Evolutionary conservation across 2,329 filamentous ascomycete species (phyloP), one percentile per base, ranked within the genome.

Genomic region (Talaromyces sp.): DNA sequence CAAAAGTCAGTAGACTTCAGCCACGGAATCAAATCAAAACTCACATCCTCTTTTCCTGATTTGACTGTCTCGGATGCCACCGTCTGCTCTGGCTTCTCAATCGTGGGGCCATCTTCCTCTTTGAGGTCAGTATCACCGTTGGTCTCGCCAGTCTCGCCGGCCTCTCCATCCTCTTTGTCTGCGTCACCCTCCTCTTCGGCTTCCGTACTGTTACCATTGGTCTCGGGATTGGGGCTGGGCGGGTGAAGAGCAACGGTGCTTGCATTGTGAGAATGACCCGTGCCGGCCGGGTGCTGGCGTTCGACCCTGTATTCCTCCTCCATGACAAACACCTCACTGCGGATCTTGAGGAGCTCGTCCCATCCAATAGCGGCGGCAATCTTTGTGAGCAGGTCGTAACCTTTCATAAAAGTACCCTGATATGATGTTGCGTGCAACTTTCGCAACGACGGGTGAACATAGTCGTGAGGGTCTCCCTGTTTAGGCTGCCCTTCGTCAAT

Each of bases 241-340:
- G 88, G 88, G 60, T 87, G 87, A 52, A 96, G 80, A 55, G 87
- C 89, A 66, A 92, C 88, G 51, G 88, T 90, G 78, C 91, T 94
- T 54, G 92, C 84, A 72, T 89, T 92, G 51, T 89, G 85, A 80
- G 75, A 63, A 32, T 64, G 54, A 19, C 57, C 58, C 61, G 58
- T 59, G 64, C 67, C 59, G 66, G 66, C 53, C 32, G 67, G 67
- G 57, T 78, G 69, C 51, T 79, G 72, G 21, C 75, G 73, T 77
- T 97, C 94, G 60, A 88, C 89, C 54, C 94, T 87, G 72, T 99
- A 99, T 74, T 99, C 94, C 70, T 99, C 94, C 74, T 99, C 94
- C 94, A 99, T 99, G 54, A 99, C 94, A 68, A 99, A 99, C 1
- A 99, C 94, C 64, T 93, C 92, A 78, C 93, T 97, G 66, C 94